Base-by-base conservation (phyloP, 495 filamentous ascomycete species). In the Neurospora sp. region DNA sequence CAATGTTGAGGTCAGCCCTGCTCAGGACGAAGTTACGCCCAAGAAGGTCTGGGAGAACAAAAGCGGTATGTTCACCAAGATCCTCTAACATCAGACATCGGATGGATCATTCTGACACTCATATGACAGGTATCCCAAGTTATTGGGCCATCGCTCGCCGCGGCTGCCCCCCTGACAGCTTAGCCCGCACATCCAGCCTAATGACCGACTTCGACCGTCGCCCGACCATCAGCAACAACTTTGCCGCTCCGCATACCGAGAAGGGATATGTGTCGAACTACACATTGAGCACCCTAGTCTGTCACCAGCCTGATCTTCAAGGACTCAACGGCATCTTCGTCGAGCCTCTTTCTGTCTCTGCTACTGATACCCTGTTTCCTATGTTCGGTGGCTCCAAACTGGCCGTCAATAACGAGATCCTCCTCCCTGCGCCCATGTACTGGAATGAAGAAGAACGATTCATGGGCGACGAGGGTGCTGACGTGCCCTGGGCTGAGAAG, bases 361-460 rank as follows among this genome's bases (percentile, higher is more conserved):
- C 86, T 0, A 87, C 87, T 27, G 80, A 85, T 72, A 82, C 85
- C 40, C 81, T 94, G 40, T 83, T 93, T 39, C 93, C 92, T 0
- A 79, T 94, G 20, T 94, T 96, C 76, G 88, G 91, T 69, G 92
- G 91, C 69, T 91, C 87, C 77, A 95, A 96, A 79, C 84, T 94
- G 68, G 86, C 87, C 45, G 87, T 91, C 70, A 94, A 94, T 82
- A 94, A 93, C 79, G 92, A 95, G 72, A 91, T 95, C 74, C 85
- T 94, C 31, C 88, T 96, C 71, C 92, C 92, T 1, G 88, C 90
- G 0, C 88, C 92, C 70, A 91, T 92, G 89, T 93, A 94, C 79
- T 91, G 89, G 83, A 86, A 87, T 69, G 82, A 89, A 9, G 90
- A 94, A 68, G 82, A 86, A 71, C 88, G 91, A n/a, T 94, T 93